Evolutionary conservation across 73 alveolate genomes (phyloP).

Genomic region (Urostyla sp.): DNA sequence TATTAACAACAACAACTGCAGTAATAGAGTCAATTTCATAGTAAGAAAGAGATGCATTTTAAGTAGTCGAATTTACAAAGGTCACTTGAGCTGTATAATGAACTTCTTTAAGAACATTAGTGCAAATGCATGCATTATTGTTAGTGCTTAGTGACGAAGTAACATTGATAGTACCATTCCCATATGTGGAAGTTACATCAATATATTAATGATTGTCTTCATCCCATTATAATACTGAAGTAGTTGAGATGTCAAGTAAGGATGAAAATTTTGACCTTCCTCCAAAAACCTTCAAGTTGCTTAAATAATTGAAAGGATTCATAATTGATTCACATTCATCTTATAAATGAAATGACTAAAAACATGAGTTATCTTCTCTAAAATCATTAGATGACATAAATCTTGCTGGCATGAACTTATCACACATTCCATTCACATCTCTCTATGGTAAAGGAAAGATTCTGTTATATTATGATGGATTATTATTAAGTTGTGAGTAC

Average conservation of each 20-base stretch:
- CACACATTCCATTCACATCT: slow-evolving; percentile 30
- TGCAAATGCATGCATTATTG: background rate
- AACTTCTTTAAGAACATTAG: slow-evolving; percentile 6
- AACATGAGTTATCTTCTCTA: slow-evolving; percentile 2
- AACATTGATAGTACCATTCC: background rate
- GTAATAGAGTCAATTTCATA: background rate
- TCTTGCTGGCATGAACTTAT: slow-evolving; percentile 29
- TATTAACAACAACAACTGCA: slow-evolving; percentile 5
- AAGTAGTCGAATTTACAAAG: background rate
- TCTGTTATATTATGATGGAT: slow-evolving; percentile 7
- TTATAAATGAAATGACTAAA: background rate
- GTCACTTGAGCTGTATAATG: slow-evolving; percentile 20
- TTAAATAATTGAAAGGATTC: slow-evolving; percentile 5
- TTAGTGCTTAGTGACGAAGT: background rate
- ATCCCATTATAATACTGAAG: background rate
- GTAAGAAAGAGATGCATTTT: slow-evolving; percentile 18
- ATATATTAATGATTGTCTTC: background rate
- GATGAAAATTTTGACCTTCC: background rate
- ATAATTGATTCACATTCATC: slow-evolving; percentile 29
- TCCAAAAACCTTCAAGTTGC: background rate
- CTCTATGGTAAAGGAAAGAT: slow-evolving; percentile 33
- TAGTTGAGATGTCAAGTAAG: background rate
- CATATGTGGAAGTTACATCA: background rate
- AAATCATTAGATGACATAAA: slow-evolving; percentile 26
- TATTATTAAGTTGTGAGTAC: slow-evolving; percentile 24